Evolutionary conservation across 1,139 yeast genomes (phyloP).

Genomic region (Taphrina flavorubra): DNA sequence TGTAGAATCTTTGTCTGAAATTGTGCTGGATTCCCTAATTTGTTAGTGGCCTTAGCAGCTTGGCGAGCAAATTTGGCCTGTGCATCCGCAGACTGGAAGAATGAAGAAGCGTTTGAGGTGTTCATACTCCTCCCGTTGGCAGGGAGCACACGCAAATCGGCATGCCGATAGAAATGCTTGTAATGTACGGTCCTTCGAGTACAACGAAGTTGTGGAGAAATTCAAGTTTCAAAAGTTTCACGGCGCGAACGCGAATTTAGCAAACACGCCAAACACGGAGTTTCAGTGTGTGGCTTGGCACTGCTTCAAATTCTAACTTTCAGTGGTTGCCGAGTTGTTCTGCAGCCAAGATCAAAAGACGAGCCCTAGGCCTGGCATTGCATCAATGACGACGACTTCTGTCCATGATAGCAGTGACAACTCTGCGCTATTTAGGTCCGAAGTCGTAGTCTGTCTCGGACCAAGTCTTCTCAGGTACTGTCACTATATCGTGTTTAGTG

Average conservation of each 20-base stretch:
- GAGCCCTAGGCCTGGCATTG: no score
- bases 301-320: no score
- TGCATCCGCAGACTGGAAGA: conserved; percentile 37
- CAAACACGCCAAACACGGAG: conserved; percentile 6
- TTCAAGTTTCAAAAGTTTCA: no score
- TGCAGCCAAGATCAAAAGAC: no score
- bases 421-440: not conserved
- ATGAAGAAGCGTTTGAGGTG: conserved; percentile 31
- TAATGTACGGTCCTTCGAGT: not conserved
- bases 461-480: conserved; percentile 36
- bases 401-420: not conserved
- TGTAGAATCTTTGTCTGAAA: conserved; percentile 30
- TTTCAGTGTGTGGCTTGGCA: not conserved
- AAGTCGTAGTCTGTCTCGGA: conserved; percentile 24
- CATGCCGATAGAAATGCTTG: not conserved
- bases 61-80: conserved; percentile 37
- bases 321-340: not conserved
- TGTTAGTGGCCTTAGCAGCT: conserved; percentile 33
- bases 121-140: conserved; percentile 5
- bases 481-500: conserved; percentile 13
- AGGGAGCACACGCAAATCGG: not conserved
- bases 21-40: conserved; percentile 15
- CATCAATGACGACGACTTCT: no score
- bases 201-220: not conserved
- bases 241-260: not conserved